Conservation (phyloP, 2,329 filamentous ascomycete genomes). For the Neofusicoccum ribis region DNA sequence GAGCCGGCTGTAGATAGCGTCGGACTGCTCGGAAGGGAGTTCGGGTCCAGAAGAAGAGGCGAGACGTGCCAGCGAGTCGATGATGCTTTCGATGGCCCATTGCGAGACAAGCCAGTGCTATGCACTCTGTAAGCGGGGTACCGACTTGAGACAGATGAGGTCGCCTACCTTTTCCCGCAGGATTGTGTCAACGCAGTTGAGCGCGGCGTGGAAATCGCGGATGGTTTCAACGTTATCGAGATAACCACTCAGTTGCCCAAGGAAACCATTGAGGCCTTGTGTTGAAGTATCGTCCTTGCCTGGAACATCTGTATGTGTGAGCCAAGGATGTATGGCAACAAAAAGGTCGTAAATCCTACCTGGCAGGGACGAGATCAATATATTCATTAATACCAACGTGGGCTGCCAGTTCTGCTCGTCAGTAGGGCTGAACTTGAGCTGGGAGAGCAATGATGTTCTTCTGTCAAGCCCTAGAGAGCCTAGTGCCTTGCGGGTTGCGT, state of each 20-base stretch:
- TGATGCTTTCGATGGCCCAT: constrained; percentile 43
- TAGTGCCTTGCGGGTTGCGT: constrained; percentile 2
- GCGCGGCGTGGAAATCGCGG: constrained; percentile 10
- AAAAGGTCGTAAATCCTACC: not conserved
- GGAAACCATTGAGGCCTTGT: constrained; percentile 11
- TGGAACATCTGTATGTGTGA: constrained; percentile 12
- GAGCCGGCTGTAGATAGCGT: constrained; percentile 54
- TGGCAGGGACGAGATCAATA: constrained; percentile 13
- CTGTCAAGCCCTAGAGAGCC: constrained; percentile 4
- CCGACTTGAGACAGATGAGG: not conserved
- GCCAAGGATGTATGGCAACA: not conserved
- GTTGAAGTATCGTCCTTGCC: constrained; percentile 1
- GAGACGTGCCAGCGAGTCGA: constrained; percentile 39
- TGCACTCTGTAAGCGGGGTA: constrained; percentile 3
- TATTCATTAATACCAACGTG: constrained; percentile 7
- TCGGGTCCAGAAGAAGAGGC: constrained; percentile 33
- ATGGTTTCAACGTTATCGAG: constrained; percentile 8
- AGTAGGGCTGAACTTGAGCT: constrained; percentile 1
- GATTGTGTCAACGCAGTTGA: constrained; percentile 29
- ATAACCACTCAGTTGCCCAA: constrained; percentile 7
- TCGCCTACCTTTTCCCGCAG: constrained; percentile 25
- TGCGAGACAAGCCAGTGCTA: constrained; percentile 45
- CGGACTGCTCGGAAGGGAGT: constrained; percentile 29
- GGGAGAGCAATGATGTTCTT: constrained; percentile 11
- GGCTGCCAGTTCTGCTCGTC: constrained; percentile 7